phyloP scores from a whole-genome alignment of 768 basidiomycete genomes.

The Tephrocybe sp. region DNA sequence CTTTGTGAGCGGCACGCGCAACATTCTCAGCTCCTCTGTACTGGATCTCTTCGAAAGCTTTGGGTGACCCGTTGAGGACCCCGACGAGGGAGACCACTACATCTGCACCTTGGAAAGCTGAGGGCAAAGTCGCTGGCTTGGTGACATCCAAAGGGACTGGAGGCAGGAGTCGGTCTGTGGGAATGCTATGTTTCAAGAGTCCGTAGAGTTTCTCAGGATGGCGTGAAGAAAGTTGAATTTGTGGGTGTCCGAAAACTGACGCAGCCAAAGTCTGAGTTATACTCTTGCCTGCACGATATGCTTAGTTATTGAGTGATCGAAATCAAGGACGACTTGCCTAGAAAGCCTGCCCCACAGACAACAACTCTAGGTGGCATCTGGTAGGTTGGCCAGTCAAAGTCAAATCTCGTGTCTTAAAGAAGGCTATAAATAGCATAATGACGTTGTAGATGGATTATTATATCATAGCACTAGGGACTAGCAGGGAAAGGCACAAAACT shows the following conservation, averaged over 20 bases:
- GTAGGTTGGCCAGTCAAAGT: background rate
- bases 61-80: conserved; percentile 55
- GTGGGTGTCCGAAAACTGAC: conserved; percentile 29
- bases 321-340: conserved; percentile 40
- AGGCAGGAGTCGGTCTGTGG: conserved; percentile 38
- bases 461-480: conserved; percentile 13
- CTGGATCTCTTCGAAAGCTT: conserved; percentile 62
- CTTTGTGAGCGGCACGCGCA: conserved; percentile 48
- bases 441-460: conserved; percentile 1
- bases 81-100: conserved; percentile 72
- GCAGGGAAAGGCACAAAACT: conserved; percentile 24
- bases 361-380: conserved; percentile 37
- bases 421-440: conserved; percentile 1
- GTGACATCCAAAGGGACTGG: conserved; percentile 56
- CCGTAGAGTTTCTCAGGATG: conserved; percentile 45
- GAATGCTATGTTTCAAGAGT: conserved; percentile 28
- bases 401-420: background rate
- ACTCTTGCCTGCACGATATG: conserved; percentile 46
- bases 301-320: background rate
- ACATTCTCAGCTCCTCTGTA: conserved; percentile 69
- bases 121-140: conserved; percentile 40
- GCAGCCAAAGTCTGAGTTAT: conserved; percentile 55
- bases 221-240: conserved; percentile 61
- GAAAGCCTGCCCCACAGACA: conserved; percentile 58
- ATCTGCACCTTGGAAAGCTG: conserved; percentile 54